phyloP scores from a whole-genome alignment of 306 rosid genomes.

The Argentina anserina region DNA sequence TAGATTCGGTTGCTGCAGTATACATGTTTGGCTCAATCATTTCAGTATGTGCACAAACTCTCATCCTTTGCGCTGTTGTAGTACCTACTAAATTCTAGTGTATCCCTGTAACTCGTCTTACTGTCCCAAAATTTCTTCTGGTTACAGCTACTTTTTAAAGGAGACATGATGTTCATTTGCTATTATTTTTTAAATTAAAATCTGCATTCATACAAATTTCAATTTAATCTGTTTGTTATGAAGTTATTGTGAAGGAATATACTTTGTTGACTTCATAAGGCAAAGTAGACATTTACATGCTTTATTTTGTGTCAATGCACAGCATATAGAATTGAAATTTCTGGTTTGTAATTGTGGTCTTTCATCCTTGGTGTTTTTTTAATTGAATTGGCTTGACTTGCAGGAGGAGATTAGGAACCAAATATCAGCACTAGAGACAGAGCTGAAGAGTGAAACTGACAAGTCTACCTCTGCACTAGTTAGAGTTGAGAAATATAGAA shows the following conservation, averaged over 20 bases:
- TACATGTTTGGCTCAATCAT: neutral
- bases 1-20: neutral
- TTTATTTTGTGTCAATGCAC: neutral
- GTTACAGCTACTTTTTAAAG: neutral
- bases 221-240: neutral
- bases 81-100: neutral
- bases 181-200: neutral
- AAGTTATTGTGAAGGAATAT: neutral
- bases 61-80: neutral
- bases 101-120: neutral
- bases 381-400: constrained; percentile 11
- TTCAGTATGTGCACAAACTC: neutral
- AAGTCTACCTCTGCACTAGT: constrained; percentile 50
- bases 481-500: constrained; percentile 65
- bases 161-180: neutral
- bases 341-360: neutral
- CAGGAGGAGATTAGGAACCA: constrained; percentile 79
- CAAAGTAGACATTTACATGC: neutral
- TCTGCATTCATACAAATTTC: neutral
- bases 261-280: neutral
- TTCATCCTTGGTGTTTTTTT: neutral
- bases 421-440: constrained; percentile 57
- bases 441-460: constrained; percentile 48
- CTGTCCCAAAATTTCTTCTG: neutral
- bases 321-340: neutral